Conservation (phyloP, 805 yeast genomes). For the Kluyveromyces siamensis region DNA sequence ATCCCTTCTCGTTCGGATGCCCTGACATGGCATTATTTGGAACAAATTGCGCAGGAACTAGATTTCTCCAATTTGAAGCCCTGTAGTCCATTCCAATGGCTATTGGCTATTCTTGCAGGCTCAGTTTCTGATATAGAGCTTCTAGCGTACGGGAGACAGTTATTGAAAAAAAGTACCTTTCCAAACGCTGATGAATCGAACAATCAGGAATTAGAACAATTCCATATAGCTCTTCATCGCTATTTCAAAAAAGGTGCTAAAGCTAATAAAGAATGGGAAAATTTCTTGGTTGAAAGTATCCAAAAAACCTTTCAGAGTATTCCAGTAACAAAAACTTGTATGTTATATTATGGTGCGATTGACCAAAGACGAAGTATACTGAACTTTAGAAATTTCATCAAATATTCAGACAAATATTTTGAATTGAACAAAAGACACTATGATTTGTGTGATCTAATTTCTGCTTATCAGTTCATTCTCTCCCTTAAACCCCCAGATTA, state of each 20-base stretch:
- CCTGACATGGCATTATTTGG: constrained; percentile 16
- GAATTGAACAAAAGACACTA: constrained; percentile 28
- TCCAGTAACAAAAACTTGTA: constrained; percentile 28
- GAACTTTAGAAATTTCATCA: constrained; percentile 33
- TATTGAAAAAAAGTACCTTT: constrained; percentile 27
- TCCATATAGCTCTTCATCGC: constrained; percentile 22
- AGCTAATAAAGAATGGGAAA: constrained; percentile 15
- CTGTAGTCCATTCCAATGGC: not conserved
- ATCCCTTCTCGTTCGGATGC: constrained; percentile 19
- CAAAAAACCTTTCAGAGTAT: constrained; percentile 40
- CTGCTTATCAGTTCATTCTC: constrained; percentile 19
- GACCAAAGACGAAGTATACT: constrained; percentile 22
- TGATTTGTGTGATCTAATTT: constrained; percentile 31
- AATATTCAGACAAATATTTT: constrained; percentile 32
- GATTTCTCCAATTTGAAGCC: not conserved
- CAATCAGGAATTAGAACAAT: constrained; percentile 25
- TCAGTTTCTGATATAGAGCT: constrained; percentile 11
- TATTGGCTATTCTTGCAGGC: not conserved
- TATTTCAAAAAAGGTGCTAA: constrained; percentile 13
- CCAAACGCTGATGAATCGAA: constrained; percentile 36
- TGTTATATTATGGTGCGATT: constrained; percentile 24
- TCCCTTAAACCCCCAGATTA: not conserved
- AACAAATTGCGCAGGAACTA: constrained; percentile 12
- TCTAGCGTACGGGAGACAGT: constrained; percentile 8
- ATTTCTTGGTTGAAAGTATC: constrained; percentile 28